Conservation (phyloP, 2,329 filamentous ascomycete genomes). For the Alternaria arbusti region DNA sequence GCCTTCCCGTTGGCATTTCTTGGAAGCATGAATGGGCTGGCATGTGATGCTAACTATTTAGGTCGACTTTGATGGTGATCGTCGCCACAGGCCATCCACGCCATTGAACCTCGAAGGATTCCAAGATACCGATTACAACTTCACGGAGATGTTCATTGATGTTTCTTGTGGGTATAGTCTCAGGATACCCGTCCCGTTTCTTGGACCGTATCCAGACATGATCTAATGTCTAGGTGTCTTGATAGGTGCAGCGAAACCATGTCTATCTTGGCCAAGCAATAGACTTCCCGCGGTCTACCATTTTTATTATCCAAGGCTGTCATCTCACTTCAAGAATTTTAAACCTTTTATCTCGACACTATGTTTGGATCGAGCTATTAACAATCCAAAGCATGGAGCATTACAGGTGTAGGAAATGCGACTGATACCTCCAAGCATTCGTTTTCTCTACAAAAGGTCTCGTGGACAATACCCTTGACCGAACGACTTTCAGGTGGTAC, state of each 20-base stretch:
- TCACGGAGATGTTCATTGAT: slow-evolving; percentile 1
- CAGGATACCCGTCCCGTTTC: background rate
- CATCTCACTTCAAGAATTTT: background rate
- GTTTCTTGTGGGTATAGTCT: background rate
- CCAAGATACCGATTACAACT: background rate
- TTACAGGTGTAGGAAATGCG: background rate
- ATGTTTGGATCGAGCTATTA: background rate
- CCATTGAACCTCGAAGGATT: background rate
- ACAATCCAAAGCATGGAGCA: background rate
- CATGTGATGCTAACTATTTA: background rate
- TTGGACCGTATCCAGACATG: background rate
- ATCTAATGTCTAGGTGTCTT: background rate
- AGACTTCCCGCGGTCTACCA: background rate
- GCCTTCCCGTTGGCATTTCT: background rate
- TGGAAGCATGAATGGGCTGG: background rate
- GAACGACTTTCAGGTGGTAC: background rate
- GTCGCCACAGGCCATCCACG: background rate
- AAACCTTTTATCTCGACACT: background rate
- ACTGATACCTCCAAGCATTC: background rate
- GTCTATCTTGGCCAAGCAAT: background rate
- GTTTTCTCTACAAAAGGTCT: background rate
- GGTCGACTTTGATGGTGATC: slow-evolving; percentile 6
- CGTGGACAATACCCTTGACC: background rate
- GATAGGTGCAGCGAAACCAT: background rate
- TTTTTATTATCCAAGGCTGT: background rate